Base-by-base conservation (phyloP, 345 rosid species). In the Lepidium aucheri region DNA sequence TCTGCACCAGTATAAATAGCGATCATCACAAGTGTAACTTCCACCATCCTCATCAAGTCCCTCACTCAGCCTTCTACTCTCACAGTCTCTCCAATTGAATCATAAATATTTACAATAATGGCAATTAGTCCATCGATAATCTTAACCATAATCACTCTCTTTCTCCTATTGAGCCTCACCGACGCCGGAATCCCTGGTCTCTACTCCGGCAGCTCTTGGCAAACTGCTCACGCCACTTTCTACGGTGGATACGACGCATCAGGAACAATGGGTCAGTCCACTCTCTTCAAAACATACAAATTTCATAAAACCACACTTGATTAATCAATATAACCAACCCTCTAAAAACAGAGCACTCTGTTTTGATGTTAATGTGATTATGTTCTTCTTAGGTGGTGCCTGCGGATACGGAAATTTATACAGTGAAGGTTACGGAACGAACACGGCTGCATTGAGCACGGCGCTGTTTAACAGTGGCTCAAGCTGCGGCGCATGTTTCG, bases 241-340 rank as follows among this genome's bases (percentile, higher is more conserved):
- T 89, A 92, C 8, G 98, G 98, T 1, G 98, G 97, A 20, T 78
- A 58, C 4, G 97, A 92, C 50, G 96, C 97, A 57, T 84, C 97
- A 3, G 98, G 98, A 30, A 92, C 98, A 2, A 86, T 86, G 96
- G 93, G 96, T 89, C 70, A 33, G 68, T 44, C 38, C 60, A 41
- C 7, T 71, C 8, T 9, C 43, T 12, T 26, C 17, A 15, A 8
- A 26, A 26, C 30, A 22, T 41, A 33, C 12, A 33, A 0, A 8
- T 8, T 34, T 9, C 13, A 11, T 5, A 20, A 7, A 60, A 20
- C 24, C 18, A 18, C 0, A 32, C n/a, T 61, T 33, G n/a, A 46
- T 28, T 32, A 15, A 9, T 36, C 38, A 38, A 4, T 42, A 36
- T 36, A 46, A 46, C 44, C 8, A 15, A 28, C 36, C 26, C 50